Evolutionary conservation across 164 flowering plant species (phyloP).

Genomic region (Chimonanthus salicifolius): DNA sequence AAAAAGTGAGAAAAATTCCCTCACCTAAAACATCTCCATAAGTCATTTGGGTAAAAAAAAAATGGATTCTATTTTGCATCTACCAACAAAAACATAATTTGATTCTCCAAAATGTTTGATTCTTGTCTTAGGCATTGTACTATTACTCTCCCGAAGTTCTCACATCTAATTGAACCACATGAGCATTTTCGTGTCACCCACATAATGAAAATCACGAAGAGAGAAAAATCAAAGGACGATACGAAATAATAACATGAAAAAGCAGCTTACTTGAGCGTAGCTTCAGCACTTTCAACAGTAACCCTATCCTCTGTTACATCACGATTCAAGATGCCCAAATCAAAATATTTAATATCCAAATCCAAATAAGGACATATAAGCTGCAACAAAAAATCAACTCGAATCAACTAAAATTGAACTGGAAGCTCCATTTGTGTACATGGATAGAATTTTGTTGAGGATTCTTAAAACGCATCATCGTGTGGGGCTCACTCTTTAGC

Average conservation of each 20-base stretch:
- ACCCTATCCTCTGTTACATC: constrained; percentile 81
- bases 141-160: neutral
- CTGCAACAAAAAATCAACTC: constrained; percentile 31
- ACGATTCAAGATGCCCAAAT: constrained; percentile 73
- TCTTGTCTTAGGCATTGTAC: too few species aligned
- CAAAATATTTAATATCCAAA: constrained; percentile 78
- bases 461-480: too few species aligned
- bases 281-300: constrained; percentile 83
- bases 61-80: too few species aligned
- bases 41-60: too few species aligned
- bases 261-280: constrained; percentile 62
- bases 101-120: too few species aligned
- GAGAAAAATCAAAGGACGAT: neutral
- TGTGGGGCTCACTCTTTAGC: too few species aligned
- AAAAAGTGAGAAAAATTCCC: too few species aligned
- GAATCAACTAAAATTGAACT: neutral
- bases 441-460: too few species aligned
- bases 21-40: too few species aligned
- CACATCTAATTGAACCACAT: neutral
- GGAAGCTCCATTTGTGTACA: neutral
- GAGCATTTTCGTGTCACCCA: neutral
- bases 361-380: constrained; percentile 72
- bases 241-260: neutral
- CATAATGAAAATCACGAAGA: neutral
- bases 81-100: too few species aligned